These are phyloP conservation scores for Exophiala lecanii-corni DNA, from an alignment of 2,329 filamentous ascomycete genomes.

Conservation along the genomic window DNA sequence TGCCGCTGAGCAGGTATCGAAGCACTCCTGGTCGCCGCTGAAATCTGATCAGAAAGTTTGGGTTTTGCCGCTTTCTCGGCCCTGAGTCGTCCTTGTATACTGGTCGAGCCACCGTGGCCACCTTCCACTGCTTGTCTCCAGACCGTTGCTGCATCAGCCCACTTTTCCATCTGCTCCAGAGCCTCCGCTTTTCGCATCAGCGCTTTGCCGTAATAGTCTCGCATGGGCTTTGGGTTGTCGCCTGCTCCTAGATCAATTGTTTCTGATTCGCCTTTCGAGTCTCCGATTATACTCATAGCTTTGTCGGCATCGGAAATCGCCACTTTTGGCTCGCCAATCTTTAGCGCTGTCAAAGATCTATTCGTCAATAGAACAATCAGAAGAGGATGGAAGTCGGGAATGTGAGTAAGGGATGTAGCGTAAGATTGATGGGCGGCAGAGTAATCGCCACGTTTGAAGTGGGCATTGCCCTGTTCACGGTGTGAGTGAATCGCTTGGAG, in stretches of 20 bases:
- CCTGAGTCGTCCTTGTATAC: constrained; percentile 77
- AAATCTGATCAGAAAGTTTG: constrained; percentile 34
- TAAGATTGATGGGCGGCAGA: constrained; percentile 80
- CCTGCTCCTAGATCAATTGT: constrained; percentile 63
- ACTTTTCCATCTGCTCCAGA: constrained; percentile 90
- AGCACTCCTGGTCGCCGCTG: constrained; percentile 36
- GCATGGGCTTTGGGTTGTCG: constrained; percentile 76
- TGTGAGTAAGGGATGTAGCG: constrained; percentile 65
- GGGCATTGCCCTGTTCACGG: constrained; percentile 73
- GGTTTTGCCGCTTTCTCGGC: constrained; percentile 73
- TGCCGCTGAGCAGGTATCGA: constrained; percentile 33
- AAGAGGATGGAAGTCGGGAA: constrained; percentile 76
- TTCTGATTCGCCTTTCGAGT: constrained; percentile 73
- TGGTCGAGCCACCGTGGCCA: constrained; percentile 78
- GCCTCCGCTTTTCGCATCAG: constrained; percentile 93
- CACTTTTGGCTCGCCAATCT: constrained; percentile 85
- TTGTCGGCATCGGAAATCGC: constrained; percentile 80
- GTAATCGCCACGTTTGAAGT: constrained; percentile 94
- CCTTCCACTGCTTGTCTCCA: constrained; percentile 82
- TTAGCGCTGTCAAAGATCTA: constrained; percentile 80
- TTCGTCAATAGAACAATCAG: constrained; percentile 88
- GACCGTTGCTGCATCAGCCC: constrained; percentile 72
- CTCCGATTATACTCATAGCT: constrained; percentile 74
- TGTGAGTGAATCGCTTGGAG: constrained; percentile 73
- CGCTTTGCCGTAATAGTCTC: constrained; percentile 88